Base-by-base conservation (phyloP, 2,329 filamentous ascomycete species). In the Sclerotinia borealis region DNA sequence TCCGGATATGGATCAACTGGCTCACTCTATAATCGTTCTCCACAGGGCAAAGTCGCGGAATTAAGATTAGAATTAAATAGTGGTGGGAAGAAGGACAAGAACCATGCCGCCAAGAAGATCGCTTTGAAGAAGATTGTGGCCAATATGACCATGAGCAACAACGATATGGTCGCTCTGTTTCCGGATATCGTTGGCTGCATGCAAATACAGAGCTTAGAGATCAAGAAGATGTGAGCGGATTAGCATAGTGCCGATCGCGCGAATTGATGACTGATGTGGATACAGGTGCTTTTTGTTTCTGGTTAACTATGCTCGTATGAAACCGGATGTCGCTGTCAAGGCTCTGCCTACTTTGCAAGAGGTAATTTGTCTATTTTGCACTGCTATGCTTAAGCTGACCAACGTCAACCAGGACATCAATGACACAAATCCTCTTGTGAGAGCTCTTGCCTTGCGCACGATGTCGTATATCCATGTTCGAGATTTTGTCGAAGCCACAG, bases 61-160 rank as follows among this genome's bases (percentile, higher is more conserved):
- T 83, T 99, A 75, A 92, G 95, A 76, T 86, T 90, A 76, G 95
- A 99, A 81, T 85, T 99, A 75, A 93, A 92, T 78, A 91, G 88
- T 77, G 92, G 92, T 75, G 89, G 91, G 70, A 97, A 96, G 82
- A 99, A 98, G 81, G 95, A 99, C 80, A 98, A 97, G 84, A 96
- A 96, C 79, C 89, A 92, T 78, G 85, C 89, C 50, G 86, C 87
- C 69, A 99, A 98, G 83, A 98, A 98, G 85, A 96, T 97, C 74
- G 93, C 95, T 13, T 83, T 99, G 67, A 99, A 99, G 84, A 97
- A 97, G 83, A 98, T 99, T 71, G 95, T 99, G 72, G 95, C 95
- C 76, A 99, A 99, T 76, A 99, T 99, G 95, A 99, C 95, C 68
- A 99, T 99, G 95, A 98, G 93, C 85, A 99, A 99, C 79, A 99